phyloP scores from a whole-genome alignment of 1,284 basidiomycete species.

The Ceratorhiza oryzae-sativae region DNA sequence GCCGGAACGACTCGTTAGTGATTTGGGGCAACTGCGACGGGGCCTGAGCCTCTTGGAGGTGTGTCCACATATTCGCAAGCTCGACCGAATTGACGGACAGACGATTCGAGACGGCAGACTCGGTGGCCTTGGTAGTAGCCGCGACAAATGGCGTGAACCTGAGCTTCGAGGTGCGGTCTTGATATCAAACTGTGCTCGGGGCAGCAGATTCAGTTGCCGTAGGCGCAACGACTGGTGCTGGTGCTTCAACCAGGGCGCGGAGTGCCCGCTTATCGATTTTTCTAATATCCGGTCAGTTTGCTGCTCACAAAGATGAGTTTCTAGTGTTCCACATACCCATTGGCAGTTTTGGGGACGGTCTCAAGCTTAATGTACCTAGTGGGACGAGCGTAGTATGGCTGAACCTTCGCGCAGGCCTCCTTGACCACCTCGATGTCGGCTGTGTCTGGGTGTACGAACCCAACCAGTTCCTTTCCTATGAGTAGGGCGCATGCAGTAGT shows the following conservation, averaged over 20 bases:
- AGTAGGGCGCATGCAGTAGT: slow-evolving; percentile 60
- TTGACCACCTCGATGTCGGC: slow-evolving; percentile 55
- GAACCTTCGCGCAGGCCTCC: slow-evolving; percentile 57
- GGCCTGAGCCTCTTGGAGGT: slow-evolving; percentile 18
- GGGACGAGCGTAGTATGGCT: slow-evolving; percentile 68
- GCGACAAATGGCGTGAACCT: slow-evolving; percentile 26
- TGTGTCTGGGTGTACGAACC: slow-evolving; percentile 59
- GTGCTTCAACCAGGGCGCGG: slow-evolving; percentile 54
- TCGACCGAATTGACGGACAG: slow-evolving; percentile 26
- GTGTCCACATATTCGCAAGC: slow-evolving; percentile 26
- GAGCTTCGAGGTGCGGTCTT: slow-evolving; percentile 19
- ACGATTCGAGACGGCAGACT: slow-evolving; percentile 7
- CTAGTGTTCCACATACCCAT: slow-evolving; percentile 50
- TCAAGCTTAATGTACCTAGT: slow-evolving; percentile 55
- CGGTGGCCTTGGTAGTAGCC: slow-evolving; percentile 11
- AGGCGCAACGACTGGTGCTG: slow-evolving; percentile 13
- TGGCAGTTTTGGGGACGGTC: slow-evolving; percentile 58
- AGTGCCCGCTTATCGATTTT: slow-evolving; percentile 64
- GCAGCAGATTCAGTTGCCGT: slow-evolving; percentile 8
- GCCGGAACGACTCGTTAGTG: slow-evolving; percentile 37
- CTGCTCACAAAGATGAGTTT: not conserved
- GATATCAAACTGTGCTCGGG: slow-evolving; percentile 16
- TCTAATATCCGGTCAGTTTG: slow-evolving; percentile 52
- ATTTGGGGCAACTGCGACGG: slow-evolving; percentile 11
- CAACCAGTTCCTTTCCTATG: slow-evolving; percentile 62